A percentile compares a stretch with the other conserved stretches of the same genome.
Conservation (phyloP, 805 yeast genomes). For the Kodamaea sagamina region DNA sequence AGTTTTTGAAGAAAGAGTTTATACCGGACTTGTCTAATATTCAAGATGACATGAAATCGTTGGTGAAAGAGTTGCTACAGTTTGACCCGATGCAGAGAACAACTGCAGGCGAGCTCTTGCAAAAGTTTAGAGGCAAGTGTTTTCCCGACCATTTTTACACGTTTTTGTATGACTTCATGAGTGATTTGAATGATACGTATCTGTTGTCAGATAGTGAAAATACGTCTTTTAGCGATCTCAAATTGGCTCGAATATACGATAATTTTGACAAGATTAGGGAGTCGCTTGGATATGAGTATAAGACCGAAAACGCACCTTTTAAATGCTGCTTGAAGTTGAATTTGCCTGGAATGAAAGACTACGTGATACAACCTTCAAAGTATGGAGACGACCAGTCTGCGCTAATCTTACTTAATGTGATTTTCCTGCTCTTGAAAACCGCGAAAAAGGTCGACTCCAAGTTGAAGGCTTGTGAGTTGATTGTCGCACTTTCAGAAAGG, state of each 20-base stretch:
- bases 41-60: slow-evolving; percentile 51
- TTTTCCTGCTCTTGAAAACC: slow-evolving; percentile 50
- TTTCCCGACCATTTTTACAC: slow-evolving; percentile 70
- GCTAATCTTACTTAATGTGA: slow-evolving; percentile 56
- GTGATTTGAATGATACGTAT: slow-evolving; percentile 6
- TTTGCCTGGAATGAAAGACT: slow-evolving; percentile 53
- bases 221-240: slow-evolving; percentile 31
- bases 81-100: slow-evolving; percentile 63
- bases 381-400: slow-evolving; percentile 47
- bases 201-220: slow-evolving; percentile 18
- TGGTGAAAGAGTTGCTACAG: slow-evolving; percentile 65
- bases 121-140: slow-evolving; percentile 46
- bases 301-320: not conserved
- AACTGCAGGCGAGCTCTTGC: slow-evolving; percentile 55
- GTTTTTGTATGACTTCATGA: slow-evolving; percentile 7
- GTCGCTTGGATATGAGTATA: slow-evolving; percentile 27
- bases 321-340: slow-evolving; percentile 36
- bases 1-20: slow-evolving; percentile 70
- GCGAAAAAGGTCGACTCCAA: slow-evolving; percentile 61
- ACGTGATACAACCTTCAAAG: slow-evolving; percentile 37
- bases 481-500: slow-evolving; percentile 73
- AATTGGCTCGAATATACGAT: slow-evolving; percentile 56
- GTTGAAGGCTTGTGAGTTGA: slow-evolving; percentile 71
- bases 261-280: slow-evolving; percentile 52
- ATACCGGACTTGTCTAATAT: slow-evolving; percentile 63